phyloP scores from a whole-genome alignment of 73 alveolate genomes.

The Tetrahymena malaccensis region DNA sequence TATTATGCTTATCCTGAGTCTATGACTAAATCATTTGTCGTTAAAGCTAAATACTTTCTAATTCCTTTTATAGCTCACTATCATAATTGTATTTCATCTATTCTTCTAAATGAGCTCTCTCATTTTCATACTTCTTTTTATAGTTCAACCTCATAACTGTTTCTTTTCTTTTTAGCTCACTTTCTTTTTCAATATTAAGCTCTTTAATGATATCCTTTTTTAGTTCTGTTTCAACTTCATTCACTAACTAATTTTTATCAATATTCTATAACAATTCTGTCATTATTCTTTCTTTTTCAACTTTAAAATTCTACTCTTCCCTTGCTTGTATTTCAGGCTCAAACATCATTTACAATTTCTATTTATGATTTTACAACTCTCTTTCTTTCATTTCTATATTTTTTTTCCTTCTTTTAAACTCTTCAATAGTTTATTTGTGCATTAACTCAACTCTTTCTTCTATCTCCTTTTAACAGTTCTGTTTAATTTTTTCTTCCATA shows the following conservation, averaged over 20 bases:
- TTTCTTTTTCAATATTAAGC: neutral
- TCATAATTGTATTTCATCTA: neutral
- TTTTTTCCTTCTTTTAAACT: neutral
- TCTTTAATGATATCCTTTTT: neutral
- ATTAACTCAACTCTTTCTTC: neutral
- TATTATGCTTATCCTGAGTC: neutral
- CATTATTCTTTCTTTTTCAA: neutral
- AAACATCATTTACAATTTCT: neutral
- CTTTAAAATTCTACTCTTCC: neutral
- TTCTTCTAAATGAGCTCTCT: neutral
- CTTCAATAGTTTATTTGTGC: neutral
- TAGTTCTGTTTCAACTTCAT: neutral
- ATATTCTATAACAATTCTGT: neutral
- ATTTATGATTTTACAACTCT: neutral
- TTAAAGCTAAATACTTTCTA: neutral
- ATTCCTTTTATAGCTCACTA: neutral
- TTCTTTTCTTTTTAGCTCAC: neutral
- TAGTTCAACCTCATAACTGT: neutral
- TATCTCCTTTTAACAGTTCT: neutral
- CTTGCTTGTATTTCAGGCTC: neutral
- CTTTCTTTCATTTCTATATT: neutral
- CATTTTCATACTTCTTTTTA: neutral
- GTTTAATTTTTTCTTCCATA: neutral
- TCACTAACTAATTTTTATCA: neutral
- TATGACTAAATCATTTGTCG: neutral